Percentiles rank a stretch among this genome's conserved stretches.
Conservation (phyloP, 2,329 filamentous ascomycete genomes). For the Arthrobotrys conoides region DNA sequence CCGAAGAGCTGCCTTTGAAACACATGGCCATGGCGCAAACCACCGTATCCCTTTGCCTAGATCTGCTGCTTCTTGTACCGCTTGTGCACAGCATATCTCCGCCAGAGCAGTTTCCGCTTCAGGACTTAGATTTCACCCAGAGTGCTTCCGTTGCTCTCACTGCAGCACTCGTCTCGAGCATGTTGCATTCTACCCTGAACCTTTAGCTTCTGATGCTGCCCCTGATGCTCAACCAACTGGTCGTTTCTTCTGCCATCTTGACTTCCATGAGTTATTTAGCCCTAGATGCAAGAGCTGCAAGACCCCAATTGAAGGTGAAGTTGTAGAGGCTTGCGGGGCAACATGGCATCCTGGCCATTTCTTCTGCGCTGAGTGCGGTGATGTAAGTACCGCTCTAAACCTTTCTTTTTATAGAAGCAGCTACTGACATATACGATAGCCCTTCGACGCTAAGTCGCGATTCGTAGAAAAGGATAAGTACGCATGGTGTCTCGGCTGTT, state of each 20-base stretch:
- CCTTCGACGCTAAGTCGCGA: conserved; percentile 69
- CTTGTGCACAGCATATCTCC: conserved; percentile 86
- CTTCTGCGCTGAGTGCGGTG: conserved; percentile 98
- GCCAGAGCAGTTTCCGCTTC: conserved; percentile 89
- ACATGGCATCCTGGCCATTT: conserved; percentile 99
- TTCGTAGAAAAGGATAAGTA: conserved; percentile 99
- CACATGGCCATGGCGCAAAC: conserved; percentile 34
- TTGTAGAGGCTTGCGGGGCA: conserved; percentile 91
- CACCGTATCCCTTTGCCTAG: conserved; percentile 61
- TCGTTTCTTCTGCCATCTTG: conserved; percentile 98
- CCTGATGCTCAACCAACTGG: conserved; percentile 70
- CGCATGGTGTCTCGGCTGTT: conserved; percentile 94
- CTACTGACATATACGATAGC: conserved; percentile 55
- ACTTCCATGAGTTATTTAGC: conserved; percentile 95
- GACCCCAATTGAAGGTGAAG: conserved; percentile 95
- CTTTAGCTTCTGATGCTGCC: conserved; percentile 66
- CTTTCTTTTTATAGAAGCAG: background rate
- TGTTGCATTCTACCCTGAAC: conserved; percentile 96
- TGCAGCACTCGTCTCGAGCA: conserved; percentile 92
- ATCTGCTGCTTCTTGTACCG: conserved; percentile 79
- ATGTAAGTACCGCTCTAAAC: conserved; percentile 69
- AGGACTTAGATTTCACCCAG: conserved; percentile 88
- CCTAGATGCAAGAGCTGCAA: conserved; percentile 96
- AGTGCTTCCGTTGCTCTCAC: conserved; percentile 90
- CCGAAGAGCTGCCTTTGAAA: conserved; percentile 52